Percentiles rank a stretch among this genome's conserved stretches.
These are phyloP conservation scores for Fraxinus dipetala DNA, from an alignment of 305 asterid genomes.

Conservation along the genomic window DNA sequence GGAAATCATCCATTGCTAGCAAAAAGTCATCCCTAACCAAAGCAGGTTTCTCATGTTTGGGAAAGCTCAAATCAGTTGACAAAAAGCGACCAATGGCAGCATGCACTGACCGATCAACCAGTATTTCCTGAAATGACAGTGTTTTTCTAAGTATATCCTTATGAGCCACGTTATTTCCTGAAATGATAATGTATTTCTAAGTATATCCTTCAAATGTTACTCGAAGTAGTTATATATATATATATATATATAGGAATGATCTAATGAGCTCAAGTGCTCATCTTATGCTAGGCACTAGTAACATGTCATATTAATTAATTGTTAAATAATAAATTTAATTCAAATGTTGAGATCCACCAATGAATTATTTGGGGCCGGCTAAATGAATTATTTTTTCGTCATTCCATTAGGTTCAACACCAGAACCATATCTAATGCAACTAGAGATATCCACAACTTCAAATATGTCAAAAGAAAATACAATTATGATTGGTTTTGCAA, in stretches of 20 bases:
- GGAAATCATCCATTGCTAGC: conserved; percentile 79
- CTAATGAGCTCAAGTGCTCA: no score
- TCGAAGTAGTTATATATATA: neutral
- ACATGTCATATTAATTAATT: no score
- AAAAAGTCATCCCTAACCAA: conserved; percentile 67
- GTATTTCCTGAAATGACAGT: conserved; percentile 58
- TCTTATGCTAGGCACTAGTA: no score
- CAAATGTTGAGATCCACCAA: no score
- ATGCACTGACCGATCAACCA: conserved; percentile 90
- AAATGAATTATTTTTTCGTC: neutral
- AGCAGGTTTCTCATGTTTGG: conserved; percentile 45
- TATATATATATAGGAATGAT: no score
- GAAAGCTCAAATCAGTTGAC: conserved; percentile 42
- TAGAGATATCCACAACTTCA: neutral
- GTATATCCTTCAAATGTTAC: neutral
- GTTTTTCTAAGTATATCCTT: conserved; percentile 7
- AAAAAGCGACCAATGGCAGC: conserved; percentile 72
- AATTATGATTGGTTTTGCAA: neutral
- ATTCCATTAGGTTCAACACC: neutral
- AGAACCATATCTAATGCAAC: neutral
- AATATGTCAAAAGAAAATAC: neutral
- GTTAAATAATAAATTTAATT: no score
- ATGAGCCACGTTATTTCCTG: neutral
- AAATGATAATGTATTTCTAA: neutral
- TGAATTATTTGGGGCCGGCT: neutral